Conservation (phyloP, 2,329 filamentous ascomycete species). For the Fusarium pseudoanthophilum region DNA sequence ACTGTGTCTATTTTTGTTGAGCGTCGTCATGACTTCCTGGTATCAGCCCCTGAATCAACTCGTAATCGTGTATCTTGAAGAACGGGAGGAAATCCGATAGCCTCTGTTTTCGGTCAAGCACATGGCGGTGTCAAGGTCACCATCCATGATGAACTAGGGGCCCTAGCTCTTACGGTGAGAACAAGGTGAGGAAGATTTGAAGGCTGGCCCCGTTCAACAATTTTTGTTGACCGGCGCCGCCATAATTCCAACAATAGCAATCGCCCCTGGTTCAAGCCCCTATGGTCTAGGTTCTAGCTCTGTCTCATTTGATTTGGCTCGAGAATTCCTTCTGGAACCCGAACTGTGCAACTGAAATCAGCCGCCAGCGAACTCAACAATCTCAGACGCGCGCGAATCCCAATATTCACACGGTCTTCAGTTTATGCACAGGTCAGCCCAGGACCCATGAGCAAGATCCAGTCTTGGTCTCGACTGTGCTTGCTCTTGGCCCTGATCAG, state of each 20-base stretch:
- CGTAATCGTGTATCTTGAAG: constrained; percentile 15
- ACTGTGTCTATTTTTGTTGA: constrained; percentile 33
- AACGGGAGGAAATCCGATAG: constrained; percentile 8
- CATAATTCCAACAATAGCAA: constrained; percentile 41
- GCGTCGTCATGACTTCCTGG: constrained; percentile 7
- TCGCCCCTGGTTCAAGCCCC: background rate
- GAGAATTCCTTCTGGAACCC: constrained; percentile 19
- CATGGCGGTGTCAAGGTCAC: constrained; percentile 13
- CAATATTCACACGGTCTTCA: constrained; percentile 20
- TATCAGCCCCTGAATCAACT: constrained; percentile 18
- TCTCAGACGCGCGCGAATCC: constrained; percentile 24
- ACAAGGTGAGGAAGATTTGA: constrained; percentile 34
- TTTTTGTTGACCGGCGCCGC: constrained; percentile 17
- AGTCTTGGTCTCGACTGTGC: background rate
- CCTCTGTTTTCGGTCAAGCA: constrained; percentile 21
- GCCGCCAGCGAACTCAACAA: constrained; percentile 30
- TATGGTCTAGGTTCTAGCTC: background rate
- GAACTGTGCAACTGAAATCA: constrained; percentile 10
- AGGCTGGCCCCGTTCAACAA: constrained; percentile 36
- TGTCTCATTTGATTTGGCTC: constrained; percentile 2
- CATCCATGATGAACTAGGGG: constrained; percentile 10
- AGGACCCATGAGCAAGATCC: constrained; percentile 9
- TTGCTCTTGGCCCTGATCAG: constrained; percentile 8
- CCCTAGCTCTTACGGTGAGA: constrained; percentile 30
- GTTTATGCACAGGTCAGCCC: constrained; percentile 18